Evolutionary conservation across 1,284 basidiomycete species (phyloP), one percentile per base, ranked within the genome.

Genomic region (Volvariella volvacea): DNA sequence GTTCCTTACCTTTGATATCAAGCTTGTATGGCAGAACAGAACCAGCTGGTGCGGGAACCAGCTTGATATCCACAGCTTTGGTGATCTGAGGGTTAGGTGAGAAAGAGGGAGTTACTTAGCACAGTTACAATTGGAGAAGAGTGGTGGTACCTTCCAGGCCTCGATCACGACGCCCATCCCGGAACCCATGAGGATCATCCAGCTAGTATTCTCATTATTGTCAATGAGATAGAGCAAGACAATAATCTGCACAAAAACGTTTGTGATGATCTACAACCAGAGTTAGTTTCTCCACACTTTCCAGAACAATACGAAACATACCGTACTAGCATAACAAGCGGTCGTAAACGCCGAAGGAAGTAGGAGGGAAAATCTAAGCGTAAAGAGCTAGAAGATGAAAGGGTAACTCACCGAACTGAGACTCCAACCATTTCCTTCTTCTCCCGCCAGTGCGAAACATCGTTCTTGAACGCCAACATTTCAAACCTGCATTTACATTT

Each of bases 181-280:
- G 52, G 92, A 92, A 3, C 85, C 83, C 61, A 92, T 78, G 17
- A 97, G 74, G 59, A 96, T 94, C 90, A 96, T 96, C 83, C 89
- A 95, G 55, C 83, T 90, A 19, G 95, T 98, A 60, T 97, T 88
- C 49, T 92, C 85, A 55, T 88, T 92, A 61, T 92, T 93, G 68
- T 98, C 95, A 55, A 96, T 80, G 52, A 98, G 83, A 66, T 97
- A 97, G 19, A 98, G 74, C 34, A 96, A 71, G 55, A 96, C 86
- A 55, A 97, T 74, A 33, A 88, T 63, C 70, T 95, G 92, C 4
- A 94, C 88, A 58, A 97, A 81, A 50, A 94, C 88, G 62, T 98
- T 98, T 39, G 92, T 91, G 54, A 97, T 63, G 55, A 99, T 94
- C 74, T 88, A 54, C 12, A 41, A 17, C n/a, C 43, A 45, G 48